phyloP scores from a whole-genome alignment of 169 alveolate genomes.

The Eimeria praecox region DNA sequence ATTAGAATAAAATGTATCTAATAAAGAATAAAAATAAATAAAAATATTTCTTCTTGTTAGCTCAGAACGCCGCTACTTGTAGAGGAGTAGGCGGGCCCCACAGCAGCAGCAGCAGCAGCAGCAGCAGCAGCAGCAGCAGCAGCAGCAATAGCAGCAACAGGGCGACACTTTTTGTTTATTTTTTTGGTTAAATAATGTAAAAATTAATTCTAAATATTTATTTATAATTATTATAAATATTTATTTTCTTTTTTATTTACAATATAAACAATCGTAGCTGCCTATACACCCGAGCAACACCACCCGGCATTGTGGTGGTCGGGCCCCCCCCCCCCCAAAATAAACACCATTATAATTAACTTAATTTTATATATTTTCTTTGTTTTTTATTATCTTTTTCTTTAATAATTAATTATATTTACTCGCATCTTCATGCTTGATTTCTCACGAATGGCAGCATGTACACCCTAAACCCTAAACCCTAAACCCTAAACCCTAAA shows the following conservation, averaged over 20 bases:
- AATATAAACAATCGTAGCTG: background rate
- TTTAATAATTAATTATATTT: background rate
- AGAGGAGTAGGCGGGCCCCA: too few relatives aligned
- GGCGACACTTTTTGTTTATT: too few relatives aligned
- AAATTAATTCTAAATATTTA: too few relatives aligned
- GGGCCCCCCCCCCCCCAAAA: too few relatives aligned
- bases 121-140: too few relatives aligned
- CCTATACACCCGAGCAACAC: background rate
- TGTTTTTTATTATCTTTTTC: background rate
- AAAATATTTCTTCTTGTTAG: too few relatives aligned
- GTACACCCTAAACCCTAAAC: background rate
- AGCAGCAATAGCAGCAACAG: too few relatives aligned
- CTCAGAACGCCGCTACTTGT: too few relatives aligned
- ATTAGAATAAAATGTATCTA: too few relatives aligned
- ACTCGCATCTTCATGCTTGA: background rate
- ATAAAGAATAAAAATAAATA: too few relatives aligned
- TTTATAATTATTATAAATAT: background rate
- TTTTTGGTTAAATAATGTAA: too few relatives aligned
- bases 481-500: background rate
- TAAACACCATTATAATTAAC: background rate
- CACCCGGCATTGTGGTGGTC: background rate
- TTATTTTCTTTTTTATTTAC: background rate
- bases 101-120: too few relatives aligned
- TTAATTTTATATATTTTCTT: background rate
- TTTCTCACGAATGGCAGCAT: background rate